Evolutionary conservation across 2,329 filamentous ascomycete genomes (phyloP).

Genomic region (Exophiala mesophila): DNA sequence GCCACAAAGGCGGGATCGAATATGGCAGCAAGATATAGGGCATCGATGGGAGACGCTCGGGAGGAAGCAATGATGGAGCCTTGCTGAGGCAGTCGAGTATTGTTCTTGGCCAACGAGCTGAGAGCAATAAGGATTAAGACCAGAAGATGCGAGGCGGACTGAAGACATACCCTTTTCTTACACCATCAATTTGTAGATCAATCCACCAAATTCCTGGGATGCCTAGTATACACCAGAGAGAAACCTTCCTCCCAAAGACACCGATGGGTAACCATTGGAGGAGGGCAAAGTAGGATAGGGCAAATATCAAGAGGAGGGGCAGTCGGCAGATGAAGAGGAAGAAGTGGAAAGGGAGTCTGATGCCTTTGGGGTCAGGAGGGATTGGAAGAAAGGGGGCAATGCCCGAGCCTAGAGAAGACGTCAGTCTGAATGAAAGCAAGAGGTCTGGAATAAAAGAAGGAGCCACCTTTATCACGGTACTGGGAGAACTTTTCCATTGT

Average conservation of each 20-base stretch:
- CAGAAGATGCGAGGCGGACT: not conserved
- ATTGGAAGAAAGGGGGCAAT: conserved; percentile 93
- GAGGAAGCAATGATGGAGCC: conserved; percentile 82
- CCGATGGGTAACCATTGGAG: conserved; percentile 76
- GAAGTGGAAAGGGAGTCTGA: conserved; percentile 61
- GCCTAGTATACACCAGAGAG: conserved; percentile 80
- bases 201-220: conserved; percentile 97
- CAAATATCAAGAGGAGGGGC: conserved; percentile 67
- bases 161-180: conserved; percentile 69
- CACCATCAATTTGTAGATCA: conserved; percentile 94
- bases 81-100: conserved; percentile 68
- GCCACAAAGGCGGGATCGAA: conserved; percentile 94
- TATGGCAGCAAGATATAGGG: conserved; percentile 87
- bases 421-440: conserved; percentile 15
- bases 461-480: conserved; percentile 77
- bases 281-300: conserved; percentile 68
- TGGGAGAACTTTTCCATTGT: conserved; percentile 92
- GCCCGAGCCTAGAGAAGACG: conserved; percentile 66
- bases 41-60: conserved; percentile 88
- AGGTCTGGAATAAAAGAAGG: conserved; percentile 10
- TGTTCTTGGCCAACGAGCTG: conserved; percentile 65
- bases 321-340: conserved; percentile 77
- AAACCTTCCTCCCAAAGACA: conserved; percentile 67
- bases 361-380: conserved; percentile 57
- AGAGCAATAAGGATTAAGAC: conserved; percentile 12